Percentiles rank a stretch among this genome's conserved stretches.
Evolutionary conservation across 257 asterid genomes (phyloP).

Genomic region (Solanum bulbocastanum): DNA sequence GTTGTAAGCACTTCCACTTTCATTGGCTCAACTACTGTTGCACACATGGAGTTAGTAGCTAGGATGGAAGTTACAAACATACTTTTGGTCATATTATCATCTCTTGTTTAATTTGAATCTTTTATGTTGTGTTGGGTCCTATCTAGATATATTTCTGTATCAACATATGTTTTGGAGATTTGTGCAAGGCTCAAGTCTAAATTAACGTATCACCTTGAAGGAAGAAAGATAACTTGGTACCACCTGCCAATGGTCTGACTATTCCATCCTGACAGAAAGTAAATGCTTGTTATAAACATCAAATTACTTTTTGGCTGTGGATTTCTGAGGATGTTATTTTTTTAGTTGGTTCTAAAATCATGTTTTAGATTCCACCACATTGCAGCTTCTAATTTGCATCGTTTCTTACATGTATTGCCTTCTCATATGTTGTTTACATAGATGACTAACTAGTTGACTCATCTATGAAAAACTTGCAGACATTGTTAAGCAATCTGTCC

Average conservation of each 20-base stretch:
- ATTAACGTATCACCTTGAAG: background rate
- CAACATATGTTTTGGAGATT: background rate
- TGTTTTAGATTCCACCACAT: background rate
- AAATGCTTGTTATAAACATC: background rate
- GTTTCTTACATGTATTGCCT: background rate
- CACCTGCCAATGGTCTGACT: background rate
- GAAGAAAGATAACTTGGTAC: background rate
- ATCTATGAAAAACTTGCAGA: slow-evolving; percentile 32
- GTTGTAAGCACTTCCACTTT: background rate
- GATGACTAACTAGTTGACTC: background rate
- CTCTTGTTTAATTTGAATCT: background rate
- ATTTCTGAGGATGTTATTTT: background rate
- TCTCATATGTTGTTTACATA: background rate
- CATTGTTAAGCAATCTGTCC: slow-evolving; percentile 57
- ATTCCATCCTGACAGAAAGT: background rate
- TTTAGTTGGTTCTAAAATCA: background rate
- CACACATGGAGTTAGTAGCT: background rate
- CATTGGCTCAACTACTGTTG: background rate
- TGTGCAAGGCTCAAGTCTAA: background rate
- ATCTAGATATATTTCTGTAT: background rate
- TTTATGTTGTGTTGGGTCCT: background rate
- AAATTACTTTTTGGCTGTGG: background rate
- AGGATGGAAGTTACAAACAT: background rate
- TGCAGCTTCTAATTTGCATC: background rate
- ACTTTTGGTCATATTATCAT: background rate